Percentiles rank a stretch among this genome's conserved stretches.
Conservation (phyloP, 306 rosid genomes). For the Ceratonia siliqua region DNA sequence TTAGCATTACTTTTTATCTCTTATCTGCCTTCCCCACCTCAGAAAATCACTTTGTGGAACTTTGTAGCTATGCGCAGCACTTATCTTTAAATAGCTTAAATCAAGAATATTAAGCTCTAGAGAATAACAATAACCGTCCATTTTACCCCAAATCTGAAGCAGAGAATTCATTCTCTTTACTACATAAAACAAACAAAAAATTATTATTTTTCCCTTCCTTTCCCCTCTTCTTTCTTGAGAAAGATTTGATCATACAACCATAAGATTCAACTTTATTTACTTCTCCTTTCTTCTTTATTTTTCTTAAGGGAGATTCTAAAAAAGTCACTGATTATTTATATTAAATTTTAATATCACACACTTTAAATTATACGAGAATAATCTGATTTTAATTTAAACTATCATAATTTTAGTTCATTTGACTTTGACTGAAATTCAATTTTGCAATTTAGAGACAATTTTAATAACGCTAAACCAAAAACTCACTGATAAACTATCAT, state of each 20-base stretch:
- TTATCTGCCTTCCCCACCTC: conserved; percentile 41
- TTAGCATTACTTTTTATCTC: conserved; percentile 25
- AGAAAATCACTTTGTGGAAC: conserved; percentile 36
- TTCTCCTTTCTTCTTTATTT: no score
- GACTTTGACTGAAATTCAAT: no score
- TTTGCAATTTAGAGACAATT: no score
- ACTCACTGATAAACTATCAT: no score
- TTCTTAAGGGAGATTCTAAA: no score
- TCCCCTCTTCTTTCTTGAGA: conserved; percentile 17
- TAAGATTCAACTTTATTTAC: no score
- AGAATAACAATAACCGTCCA: conserved; percentile 42
- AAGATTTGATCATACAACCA: conserved; percentile 28
- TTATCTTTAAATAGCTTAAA: conserved; percentile 33
- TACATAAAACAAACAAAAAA: neutral
- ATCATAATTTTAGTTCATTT: no score
- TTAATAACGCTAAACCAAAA: no score
- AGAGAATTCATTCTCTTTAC: conserved; percentile 48
- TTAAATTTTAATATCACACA: no score
- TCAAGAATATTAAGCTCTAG: conserved; percentile 33
- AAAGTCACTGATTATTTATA: no score
- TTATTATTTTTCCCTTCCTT: conserved; percentile 9
- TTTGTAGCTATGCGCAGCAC: conserved; percentile 28
- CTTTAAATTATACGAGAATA: no score
- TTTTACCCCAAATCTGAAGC: conserved; percentile 43
- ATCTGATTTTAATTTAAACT: no score